Percentiles rank a stretch among this genome's conserved stretches.
phyloP scores from a whole-genome alignment of 2,329 filamentous ascomycete species.

The Pseudocercospora ulei region DNA sequence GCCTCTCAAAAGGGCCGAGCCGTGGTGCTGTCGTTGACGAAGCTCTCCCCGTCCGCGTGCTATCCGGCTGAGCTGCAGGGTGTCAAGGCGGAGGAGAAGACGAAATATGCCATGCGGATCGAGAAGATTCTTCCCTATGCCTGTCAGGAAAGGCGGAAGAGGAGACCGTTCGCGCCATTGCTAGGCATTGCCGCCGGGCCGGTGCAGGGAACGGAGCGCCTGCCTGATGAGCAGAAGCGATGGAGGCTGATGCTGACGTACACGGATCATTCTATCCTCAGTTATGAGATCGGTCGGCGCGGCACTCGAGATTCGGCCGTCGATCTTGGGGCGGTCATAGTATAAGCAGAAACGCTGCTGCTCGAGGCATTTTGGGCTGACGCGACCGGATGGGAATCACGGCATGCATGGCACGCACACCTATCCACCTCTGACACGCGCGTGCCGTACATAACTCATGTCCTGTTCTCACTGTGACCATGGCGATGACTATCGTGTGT shows the following conservation, averaged over 20 bases:
- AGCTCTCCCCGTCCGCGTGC: slow-evolving; percentile 16
- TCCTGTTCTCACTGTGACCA: no score
- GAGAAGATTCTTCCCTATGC: slow-evolving; percentile 49
- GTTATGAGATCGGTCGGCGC: slow-evolving; percentile 52
- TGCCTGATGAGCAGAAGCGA: slow-evolving; percentile 36
- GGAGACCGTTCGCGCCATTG: slow-evolving; percentile 46
- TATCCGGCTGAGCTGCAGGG: slow-evolving; percentile 18
- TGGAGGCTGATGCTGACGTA: slow-evolving; percentile 66
- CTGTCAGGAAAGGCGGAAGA: slow-evolving; percentile 44
- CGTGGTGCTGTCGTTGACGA: slow-evolving; percentile 52
- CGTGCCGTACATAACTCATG: no score
- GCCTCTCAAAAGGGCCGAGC: slow-evolving; percentile 59
- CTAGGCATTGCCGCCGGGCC: slow-evolving; percentile 60
- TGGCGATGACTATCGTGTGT: neutral
- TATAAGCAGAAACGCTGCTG: slow-evolving; percentile 14
- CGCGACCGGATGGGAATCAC: no score
- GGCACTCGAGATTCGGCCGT: slow-evolving; percentile 17
- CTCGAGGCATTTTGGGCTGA: neutral
- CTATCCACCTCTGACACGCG: no score
- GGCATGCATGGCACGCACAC: no score
- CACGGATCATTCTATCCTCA: slow-evolving; percentile 58
- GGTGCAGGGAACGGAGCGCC: slow-evolving; percentile 43
- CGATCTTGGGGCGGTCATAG: slow-evolving; percentile 17
- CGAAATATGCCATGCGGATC: slow-evolving; percentile 43
- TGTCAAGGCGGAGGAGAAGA: slow-evolving; percentile 17